Base-by-base conservation (phyloP, 2,329 filamentous ascomycete species). In the Cephalotrichum gorgonifer region DNA sequence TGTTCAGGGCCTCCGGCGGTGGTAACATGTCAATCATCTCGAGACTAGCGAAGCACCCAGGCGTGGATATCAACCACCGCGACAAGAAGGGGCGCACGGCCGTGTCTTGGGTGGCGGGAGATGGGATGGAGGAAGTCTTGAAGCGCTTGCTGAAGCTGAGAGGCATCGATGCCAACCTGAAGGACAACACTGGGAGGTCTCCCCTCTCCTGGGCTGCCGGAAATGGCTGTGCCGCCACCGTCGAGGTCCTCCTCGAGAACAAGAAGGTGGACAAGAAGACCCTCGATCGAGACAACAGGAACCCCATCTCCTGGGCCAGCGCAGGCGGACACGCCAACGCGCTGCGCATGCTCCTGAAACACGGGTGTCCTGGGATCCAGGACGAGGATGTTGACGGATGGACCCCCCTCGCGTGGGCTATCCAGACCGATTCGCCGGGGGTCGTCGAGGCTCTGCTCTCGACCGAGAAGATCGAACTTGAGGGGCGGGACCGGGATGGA, bases 371-470 rank as follows among this genome's bases (percentile, higher is more conserved):
- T n/a, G 62, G 60, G 4, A 56, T 58, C 23, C 62, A 68, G 50
- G 56, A 58, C 7, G 48, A 45, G 25, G 64, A 68, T 54, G 55
- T 58, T 6, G 56, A 63, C 48, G 55, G 55, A 22, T 68, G 64
- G 65, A 62, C 63, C 14, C 65, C 64, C 3, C 48, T 68, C 17
- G 50, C 58, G n/a, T 67, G 62, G 64, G 61, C 63, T 7, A 56
- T 64, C 6, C 54, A 57, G 31, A 50, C 47, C n/a, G 38, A 54
- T 23, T 41, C 53, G 11, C 59, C 62, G 0, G 49, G 54, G 27
- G 60, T 56, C 7, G 56, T 65, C 14, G 55, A 61, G 51, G 54
- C 53, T 2, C 58, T 68, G 30, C 50, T 66, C 26, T 52, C 55
- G n/a, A 57, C 53, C 7, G 56, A 57, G n/a, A 20, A 50, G 1